These are phyloP conservation scores for Marchantia paleacea DNA, from an alignment of 225 moss, liverwort and hornwort species.

Conservation along the genomic window DNA sequence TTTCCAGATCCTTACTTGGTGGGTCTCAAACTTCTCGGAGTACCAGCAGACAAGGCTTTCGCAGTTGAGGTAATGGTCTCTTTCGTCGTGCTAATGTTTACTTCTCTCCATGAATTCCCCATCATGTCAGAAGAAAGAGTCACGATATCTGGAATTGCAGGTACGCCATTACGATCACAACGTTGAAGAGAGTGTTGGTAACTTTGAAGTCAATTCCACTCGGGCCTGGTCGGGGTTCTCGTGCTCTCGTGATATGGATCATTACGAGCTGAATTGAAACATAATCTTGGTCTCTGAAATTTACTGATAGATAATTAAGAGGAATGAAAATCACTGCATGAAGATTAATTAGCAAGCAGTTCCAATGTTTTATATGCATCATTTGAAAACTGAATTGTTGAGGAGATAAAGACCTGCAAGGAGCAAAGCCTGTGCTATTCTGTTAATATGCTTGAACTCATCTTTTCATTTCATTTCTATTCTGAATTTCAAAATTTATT, in stretches of 20 bases:
- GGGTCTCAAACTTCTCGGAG: conserved; percentile 55
- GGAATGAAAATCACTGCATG: neutral
- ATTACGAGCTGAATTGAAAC: too few relatives aligned
- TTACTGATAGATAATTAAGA: too few relatives aligned
- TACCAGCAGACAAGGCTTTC: conserved; percentile 50
- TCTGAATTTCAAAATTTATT: neutral
- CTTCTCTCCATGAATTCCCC: neutral
- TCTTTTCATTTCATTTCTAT: neutral
- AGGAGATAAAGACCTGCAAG: neutral
- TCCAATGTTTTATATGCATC: neutral
- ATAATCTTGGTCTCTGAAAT: too few relatives aligned
- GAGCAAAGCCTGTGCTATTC: too few relatives aligned
- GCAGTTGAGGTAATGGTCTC: conserved; percentile 61
- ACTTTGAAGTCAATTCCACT: neutral
- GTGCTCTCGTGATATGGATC: too few relatives aligned
- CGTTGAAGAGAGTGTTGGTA: neutral
- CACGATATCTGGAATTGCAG: neutral
- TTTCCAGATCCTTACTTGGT: conserved; percentile 86
- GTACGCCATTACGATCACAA: neutral
- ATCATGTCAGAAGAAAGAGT: neutral
- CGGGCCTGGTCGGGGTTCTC: too few relatives aligned
- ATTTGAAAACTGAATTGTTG: neutral
- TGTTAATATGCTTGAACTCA: neutral
- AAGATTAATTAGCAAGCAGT: neutral
- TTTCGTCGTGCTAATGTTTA: neutral